phyloP scores from a whole-genome alignment of 192 early-diverging fungal species.

The Hyaloraphidium curvatum region DNA sequence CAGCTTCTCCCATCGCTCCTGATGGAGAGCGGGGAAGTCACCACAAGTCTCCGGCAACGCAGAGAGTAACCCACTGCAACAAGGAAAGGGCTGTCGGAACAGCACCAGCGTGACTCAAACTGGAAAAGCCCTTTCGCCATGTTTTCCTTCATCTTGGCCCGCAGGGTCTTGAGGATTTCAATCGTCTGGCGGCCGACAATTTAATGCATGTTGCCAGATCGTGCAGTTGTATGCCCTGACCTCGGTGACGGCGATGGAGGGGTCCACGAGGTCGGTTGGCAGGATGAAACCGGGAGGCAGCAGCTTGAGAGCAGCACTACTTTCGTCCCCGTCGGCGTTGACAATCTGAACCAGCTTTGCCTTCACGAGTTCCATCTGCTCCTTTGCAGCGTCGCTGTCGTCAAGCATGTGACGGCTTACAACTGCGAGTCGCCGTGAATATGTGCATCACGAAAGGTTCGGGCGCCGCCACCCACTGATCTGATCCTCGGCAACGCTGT shows the following conservation, averaged over 20 bases:
- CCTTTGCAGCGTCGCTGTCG: slow-evolving; percentile 85
- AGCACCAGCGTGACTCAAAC: slow-evolving; percentile 74
- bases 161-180: slow-evolving; percentile 37
- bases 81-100: slow-evolving; percentile 59
- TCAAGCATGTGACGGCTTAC: slow-evolving; percentile 85
- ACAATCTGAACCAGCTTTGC: slow-evolving; percentile 44
- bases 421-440: slow-evolving; percentile 1
- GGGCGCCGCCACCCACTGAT: slow-evolving; percentile 24
- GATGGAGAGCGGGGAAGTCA: slow-evolving; percentile 7
- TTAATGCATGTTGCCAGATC: slow-evolving; percentile 12
- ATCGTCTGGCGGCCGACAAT: slow-evolving; percentile 32
- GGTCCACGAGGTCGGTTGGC: slow-evolving; percentile 4
- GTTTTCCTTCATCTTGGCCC: slow-evolving; percentile 61
- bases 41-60: slow-evolving; percentile 3
- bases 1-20: slow-evolving; percentile 93
- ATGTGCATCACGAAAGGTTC: too few relatives aligned
- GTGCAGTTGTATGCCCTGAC: slow-evolving; percentile 11
- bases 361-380: slow-evolving; percentile 79
- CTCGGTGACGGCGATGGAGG: background rate
- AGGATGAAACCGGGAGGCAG: slow-evolving; percentile 11
- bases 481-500: slow-evolving; percentile 33
- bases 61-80: slow-evolving; percentile 24
- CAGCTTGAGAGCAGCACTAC: slow-evolving; percentile 4
- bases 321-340: slow-evolving; percentile 19
- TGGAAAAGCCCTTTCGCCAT: slow-evolving; percentile 35